These are phyloP conservation scores for Paratinospora sagittata DNA, from an alignment of 164 flowering plant species.

Conservation along the genomic window DNA sequence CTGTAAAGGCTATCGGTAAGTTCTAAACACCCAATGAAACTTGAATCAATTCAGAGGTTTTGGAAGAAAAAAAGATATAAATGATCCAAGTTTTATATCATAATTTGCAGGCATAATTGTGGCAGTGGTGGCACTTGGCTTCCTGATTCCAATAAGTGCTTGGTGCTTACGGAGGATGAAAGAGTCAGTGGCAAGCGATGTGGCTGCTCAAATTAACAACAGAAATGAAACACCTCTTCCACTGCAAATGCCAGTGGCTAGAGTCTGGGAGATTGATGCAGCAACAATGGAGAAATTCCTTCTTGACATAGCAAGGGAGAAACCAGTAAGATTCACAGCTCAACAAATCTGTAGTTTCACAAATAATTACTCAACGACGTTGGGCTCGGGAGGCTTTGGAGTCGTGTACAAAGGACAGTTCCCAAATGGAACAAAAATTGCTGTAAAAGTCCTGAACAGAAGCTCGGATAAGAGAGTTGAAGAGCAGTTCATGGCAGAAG, in stretches of 20 bases:
- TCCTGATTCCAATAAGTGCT: background rate
- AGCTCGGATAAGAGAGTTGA: slow-evolving; percentile 19
- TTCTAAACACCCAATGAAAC: background rate
- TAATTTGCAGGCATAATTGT: background rate
- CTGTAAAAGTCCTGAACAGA: slow-evolving; percentile 22
- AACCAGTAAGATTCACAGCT: slow-evolving; percentile 19
- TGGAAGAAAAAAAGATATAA: background rate
- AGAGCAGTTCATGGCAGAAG: slow-evolving; percentile 33
- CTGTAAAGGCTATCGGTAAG: background rate
- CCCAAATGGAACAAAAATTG: slow-evolving; percentile 17
- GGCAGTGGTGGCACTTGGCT: background rate
- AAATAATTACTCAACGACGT: slow-evolving; percentile 6
- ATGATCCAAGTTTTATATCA: background rate
- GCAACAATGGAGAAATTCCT: slow-evolving; percentile 22
- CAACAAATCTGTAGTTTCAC: slow-evolving; percentile 20
- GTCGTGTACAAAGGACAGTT: slow-evolving; percentile 23
- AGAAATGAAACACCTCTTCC: background rate
- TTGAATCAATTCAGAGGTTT: background rate
- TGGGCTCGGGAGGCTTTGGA: slow-evolving; percentile 34
- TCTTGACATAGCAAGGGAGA: slow-evolving; percentile 18
- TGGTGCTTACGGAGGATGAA: background rate
- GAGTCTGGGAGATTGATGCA: background rate
- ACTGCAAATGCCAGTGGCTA: background rate
- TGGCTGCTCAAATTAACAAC: background rate
- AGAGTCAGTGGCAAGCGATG: background rate